Base-by-base conservation (phyloP, 2,329 filamentous ascomycete species). In the Pseudogymnoascus sp. region DNA sequence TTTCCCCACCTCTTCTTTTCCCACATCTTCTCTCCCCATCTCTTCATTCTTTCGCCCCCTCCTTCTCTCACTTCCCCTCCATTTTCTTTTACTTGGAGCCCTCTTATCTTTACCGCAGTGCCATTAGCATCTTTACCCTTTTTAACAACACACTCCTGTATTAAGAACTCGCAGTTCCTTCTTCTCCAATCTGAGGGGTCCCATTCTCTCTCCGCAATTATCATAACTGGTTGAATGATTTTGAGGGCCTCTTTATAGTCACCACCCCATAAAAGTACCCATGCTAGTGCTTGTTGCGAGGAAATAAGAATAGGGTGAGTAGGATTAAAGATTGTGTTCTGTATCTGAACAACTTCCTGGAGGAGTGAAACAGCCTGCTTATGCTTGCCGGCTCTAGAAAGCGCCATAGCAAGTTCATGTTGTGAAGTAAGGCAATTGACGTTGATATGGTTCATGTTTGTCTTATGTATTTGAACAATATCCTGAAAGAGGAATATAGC, bases 231-330 rank as follows among this genome's bases (percentile, higher is more conserved):
- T 50, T 28, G 12, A 16, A 28, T 50, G 25, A 28, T 3, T 28
- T 50, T 2, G 23, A 50, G 12, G 14, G 23, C 44, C 23, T 10
- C 23, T 10, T 50, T 8, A 50, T 28, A 10, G 5, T n/a, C 28
- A 7, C 23, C 44, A 50, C 14, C 7, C 14, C 14, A 5, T 25
- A 12, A n/a, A 50, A 50, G 23, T 40, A 37, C 63, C 4, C 12
- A 12, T 11, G 50, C 63, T 8, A 66, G 50, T 25, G 23, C 42
- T 14, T 66, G 56, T 44, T 66, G 50, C 10, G 63, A 66, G 8
- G 53, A 7, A 25, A 65, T 36, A 3, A 25, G 53, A 10, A 46
- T 31, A 16, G 63, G 60, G 46, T 66, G 40, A 18, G n/a, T 23
- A 28, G 14, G 18, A n/a, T 21, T 31, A 16, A 62, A 31, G 2